Evolutionary conservation across 495 filamentous ascomycete species (phyloP).

Genomic region (Aspergillus baeticus): DNA sequence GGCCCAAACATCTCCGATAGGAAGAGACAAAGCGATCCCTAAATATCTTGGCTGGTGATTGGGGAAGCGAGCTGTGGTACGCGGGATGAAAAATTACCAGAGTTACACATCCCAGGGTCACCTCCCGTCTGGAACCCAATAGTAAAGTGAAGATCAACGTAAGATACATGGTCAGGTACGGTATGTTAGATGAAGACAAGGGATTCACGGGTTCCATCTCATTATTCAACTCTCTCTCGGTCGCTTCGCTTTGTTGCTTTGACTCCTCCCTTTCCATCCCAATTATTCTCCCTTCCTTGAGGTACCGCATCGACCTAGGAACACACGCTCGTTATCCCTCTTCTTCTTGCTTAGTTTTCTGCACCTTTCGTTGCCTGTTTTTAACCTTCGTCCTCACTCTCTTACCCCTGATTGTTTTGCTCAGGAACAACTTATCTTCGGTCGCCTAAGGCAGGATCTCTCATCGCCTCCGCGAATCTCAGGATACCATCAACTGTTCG

Average conservation of each 20-base stretch:
- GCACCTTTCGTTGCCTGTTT: constrained; percentile 1
- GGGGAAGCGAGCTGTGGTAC: constrained; percentile 9
- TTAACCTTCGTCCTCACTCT: constrained; percentile 4
- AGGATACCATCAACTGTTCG: not conserved
- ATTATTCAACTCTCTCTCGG: constrained; percentile 4
- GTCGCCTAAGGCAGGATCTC: not conserved
- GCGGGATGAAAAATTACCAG: constrained; percentile 20
- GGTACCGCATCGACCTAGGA: constrained; percentile 8
- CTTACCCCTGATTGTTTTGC: constrained; percentile 3
- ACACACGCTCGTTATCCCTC: constrained; percentile 10
- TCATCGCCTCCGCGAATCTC: not conserved
- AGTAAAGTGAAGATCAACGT: not conserved
- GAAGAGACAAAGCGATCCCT: constrained; percentile 4
- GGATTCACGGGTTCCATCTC: not conserved
- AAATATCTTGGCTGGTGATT: constrained; percentile 15
- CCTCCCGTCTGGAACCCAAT: constrained; percentile 12
- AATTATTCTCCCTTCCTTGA: constrained; percentile 5
- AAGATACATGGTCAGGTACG: not conserved
- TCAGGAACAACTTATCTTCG: not conserved
- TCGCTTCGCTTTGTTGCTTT: constrained; percentile 3
- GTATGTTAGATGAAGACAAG: not conserved
- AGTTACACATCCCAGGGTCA: constrained; percentile 17
- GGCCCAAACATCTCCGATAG: not conserved
- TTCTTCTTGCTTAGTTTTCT: not conserved
- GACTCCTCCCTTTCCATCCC: constrained; percentile 10